Conservation (phyloP, 2,329 filamentous ascomycete genomes). For the Tolypocladium ophioglossoides region DNA sequence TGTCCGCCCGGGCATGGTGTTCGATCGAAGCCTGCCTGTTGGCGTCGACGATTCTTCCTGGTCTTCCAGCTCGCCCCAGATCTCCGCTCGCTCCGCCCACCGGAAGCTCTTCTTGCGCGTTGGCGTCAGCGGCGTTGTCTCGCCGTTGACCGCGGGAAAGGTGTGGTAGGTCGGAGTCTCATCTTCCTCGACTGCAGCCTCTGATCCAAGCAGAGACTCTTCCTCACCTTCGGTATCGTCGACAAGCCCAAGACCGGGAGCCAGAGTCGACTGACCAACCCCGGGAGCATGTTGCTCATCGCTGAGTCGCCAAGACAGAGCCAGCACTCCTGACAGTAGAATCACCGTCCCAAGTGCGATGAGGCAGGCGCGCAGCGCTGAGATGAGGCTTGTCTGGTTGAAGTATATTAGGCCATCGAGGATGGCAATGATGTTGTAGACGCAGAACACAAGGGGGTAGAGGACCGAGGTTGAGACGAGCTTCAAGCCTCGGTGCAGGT, state of each 20-base stretch:
- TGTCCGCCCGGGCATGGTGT: constrained; percentile 32
- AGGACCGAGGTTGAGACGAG: constrained; percentile 90
- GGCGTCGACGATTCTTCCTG: constrained; percentile 39
- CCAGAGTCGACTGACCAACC: constrained; percentile 57
- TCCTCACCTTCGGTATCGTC: constrained; percentile 57
- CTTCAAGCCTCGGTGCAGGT: constrained; percentile 86
- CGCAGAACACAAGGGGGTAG: constrained; percentile 95
- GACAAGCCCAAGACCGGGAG: constrained; percentile 73
- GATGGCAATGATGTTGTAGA: constrained; percentile 98
- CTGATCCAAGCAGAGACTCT: constrained; percentile 39
- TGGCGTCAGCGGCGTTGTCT: constrained; percentile 26
- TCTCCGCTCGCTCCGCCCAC: constrained; percentile 63
- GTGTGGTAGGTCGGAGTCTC: constrained; percentile 36
- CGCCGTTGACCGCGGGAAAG: constrained; percentile 28
- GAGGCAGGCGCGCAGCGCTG: constrained; percentile 62
- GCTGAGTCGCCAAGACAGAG: constrained; percentile 85
- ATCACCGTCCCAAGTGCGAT: constrained; percentile 83
- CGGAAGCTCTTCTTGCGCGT: constrained; percentile 38
- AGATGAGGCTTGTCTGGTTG: constrained; percentile 72
- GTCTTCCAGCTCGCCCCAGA: constrained; percentile 83
- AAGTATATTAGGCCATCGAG: constrained; percentile 97
- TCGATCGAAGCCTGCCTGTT: constrained; percentile 32
- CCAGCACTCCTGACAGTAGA: constrained; percentile 76
- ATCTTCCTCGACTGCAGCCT: constrained; percentile 30
- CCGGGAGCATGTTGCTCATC: constrained; percentile 57